Conservation (phyloP, 495 filamentous ascomycete genomes). For the Aspergillus ostianus region DNA sequence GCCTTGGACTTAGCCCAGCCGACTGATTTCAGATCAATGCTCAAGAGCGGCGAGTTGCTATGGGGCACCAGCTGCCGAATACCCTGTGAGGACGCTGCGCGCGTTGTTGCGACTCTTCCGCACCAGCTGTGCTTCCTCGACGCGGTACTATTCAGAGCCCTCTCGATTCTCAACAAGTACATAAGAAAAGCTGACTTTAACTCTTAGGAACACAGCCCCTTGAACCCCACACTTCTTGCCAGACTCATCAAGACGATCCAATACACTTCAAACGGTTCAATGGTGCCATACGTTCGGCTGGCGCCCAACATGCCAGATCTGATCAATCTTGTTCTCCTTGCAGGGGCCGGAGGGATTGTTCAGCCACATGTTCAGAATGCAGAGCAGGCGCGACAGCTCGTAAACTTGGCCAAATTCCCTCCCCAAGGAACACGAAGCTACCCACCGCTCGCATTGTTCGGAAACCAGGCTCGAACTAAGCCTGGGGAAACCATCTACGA, state of each 20-base stretch:
- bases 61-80: slow-evolving; percentile 7
- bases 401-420: background rate
- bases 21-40: slow-evolving; percentile 5
- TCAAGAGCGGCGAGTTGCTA: background rate
- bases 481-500: background rate
- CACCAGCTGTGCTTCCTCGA: slow-evolving; percentile 8
- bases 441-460: background rate
- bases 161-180: too few relatives aligned
- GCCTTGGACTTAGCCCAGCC: slow-evolving; percentile 2
- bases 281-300: slow-evolving; percentile 2
- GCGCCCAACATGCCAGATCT: background rate
- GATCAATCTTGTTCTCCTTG: background rate
- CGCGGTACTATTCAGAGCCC: too few relatives aligned
- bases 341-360: slow-evolving; percentile 2
- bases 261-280: slow-evolving; percentile 1
- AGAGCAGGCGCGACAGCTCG: background rate
- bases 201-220: slow-evolving; percentile 5
- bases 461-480: background rate
- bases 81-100: background rate
- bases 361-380: slow-evolving; percentile 7
- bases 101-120: slow-evolving; percentile 1
- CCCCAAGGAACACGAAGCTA: background rate
- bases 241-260: slow-evolving; percentile 1
- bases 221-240: background rate
- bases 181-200: too few relatives aligned